A percentile compares a stretch with the other conserved stretches of the same genome.
These are phyloP conservation scores for Eucalyptus curtisii DNA, from an alignment of 345 rosid genomes.

Conservation along the genomic window DNA sequence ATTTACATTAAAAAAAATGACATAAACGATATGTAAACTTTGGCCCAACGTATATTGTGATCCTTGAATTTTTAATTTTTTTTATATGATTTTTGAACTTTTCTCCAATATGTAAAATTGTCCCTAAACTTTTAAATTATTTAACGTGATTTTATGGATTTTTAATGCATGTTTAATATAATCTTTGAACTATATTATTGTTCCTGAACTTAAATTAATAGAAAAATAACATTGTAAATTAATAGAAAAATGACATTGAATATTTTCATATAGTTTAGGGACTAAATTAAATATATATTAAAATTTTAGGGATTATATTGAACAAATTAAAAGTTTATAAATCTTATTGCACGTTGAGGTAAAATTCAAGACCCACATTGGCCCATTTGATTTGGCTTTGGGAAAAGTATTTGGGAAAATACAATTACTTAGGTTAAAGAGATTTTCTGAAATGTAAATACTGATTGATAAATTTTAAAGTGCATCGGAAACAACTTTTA, in stretches of 20 bases:
- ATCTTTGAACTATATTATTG: background rate
- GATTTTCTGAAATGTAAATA: too few relatives aligned
- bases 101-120: fast-evolving
- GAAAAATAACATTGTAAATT: background rate
- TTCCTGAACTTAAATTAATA: too few relatives aligned
- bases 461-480: too few relatives aligned
- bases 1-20: background rate
- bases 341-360: fast-evolving
- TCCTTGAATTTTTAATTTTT: too few relatives aligned
- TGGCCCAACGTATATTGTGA: fast-evolving
- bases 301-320: fast-evolving
- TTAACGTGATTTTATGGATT: too few relatives aligned
- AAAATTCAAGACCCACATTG: background rate
- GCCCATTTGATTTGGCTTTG: too few relatives aligned
- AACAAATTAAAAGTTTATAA: fast-evolving
- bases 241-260: background rate
- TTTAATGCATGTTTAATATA: background rate
- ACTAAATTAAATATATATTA: fast-evolving
- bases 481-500: too few relatives aligned
- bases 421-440: too few relatives aligned
- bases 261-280: background rate
- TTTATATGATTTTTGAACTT: too few relatives aligned
- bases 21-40: fast-evolving
- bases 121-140: background rate
- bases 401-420: too few relatives aligned